These are phyloP conservation scores for Phaeosphaeria sp. DNA, from an alignment of 2,329 filamentous ascomycete genomes.

Conservation along the genomic window DNA sequence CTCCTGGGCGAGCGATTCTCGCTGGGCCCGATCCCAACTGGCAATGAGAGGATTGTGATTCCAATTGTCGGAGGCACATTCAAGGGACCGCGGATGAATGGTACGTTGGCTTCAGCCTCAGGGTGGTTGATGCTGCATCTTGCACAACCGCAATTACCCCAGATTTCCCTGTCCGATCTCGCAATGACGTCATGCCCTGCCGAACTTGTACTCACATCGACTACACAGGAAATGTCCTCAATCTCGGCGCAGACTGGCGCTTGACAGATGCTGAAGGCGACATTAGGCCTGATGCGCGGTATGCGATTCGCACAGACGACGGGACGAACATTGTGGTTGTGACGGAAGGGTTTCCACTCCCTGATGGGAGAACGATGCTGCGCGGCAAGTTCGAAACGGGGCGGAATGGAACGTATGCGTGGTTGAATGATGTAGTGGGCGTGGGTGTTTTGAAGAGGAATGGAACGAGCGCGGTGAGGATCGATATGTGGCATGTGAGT, in stretches of 20 bases:
- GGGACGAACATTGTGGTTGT: constrained; percentile 43
- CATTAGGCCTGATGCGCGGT: constrained; percentile 45
- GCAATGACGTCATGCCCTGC: constrained; percentile 10
- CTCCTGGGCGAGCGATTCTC: constrained; percentile 29
- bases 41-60: constrained; percentile 33
- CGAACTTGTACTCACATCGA: background rate
- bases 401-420: constrained; percentile 39
- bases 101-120: too few relatives aligned
- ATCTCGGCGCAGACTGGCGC: constrained; percentile 50
- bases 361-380: constrained; percentile 38
- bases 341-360: constrained; percentile 38
- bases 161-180: background rate
- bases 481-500: constrained; percentile 37
- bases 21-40: constrained; percentile 24
- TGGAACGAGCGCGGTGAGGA: constrained; percentile 24
- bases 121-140: too few relatives aligned
- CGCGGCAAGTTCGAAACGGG: constrained; percentile 45
- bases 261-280: constrained; percentile 29
- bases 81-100: constrained; percentile 32
- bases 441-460: constrained; percentile 30
- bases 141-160: too few relatives aligned
- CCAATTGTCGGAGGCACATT: constrained; percentile 40
- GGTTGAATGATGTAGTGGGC: constrained; percentile 48
- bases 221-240: constrained; percentile 35
- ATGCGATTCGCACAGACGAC: constrained; percentile 46